Evolutionary conservation across 306 rosid genomes (phyloP).

Genomic region (Lagenaria siceraria): DNA sequence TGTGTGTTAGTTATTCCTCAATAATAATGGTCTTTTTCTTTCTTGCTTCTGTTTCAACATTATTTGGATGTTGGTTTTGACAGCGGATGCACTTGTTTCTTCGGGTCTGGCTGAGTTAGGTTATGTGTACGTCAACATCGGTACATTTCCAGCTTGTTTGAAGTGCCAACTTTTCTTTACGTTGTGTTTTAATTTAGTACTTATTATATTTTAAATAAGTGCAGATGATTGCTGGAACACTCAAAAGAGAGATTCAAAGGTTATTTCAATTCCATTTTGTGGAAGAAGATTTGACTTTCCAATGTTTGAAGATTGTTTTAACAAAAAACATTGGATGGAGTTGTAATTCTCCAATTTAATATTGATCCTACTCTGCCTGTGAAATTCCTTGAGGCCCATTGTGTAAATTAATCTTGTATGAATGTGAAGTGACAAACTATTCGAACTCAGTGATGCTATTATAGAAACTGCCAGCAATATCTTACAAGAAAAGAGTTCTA

Average conservation of each 20-base stretch:
- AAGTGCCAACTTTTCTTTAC: constrained; percentile 4
- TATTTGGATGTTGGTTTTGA: constrained; percentile 11
- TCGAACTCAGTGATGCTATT: not conserved
- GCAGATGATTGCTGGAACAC: constrained; percentile 97
- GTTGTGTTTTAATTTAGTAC: constrained; percentile 4
- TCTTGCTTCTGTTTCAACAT: not conserved
- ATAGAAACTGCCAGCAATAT: not conserved
- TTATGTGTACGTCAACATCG: constrained; percentile 71
- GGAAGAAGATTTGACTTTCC: not conserved
- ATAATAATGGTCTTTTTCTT: not conserved
- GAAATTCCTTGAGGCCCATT: not conserved
- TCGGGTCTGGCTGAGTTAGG: constrained; percentile 88
- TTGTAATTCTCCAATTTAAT: not conserved
- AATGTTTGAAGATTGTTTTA: not conserved
- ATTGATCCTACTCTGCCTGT: not conserved
- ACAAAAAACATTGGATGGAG: not conserved
- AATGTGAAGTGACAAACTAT: not conserved
- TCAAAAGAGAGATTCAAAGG: constrained; percentile 40
- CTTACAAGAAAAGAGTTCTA: not conserved
- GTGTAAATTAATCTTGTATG: not conserved
- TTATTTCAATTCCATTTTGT: constrained; percentile 17
- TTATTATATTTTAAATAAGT: constrained; percentile 11
- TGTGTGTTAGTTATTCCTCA: not conserved
- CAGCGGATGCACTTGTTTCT: constrained; percentile 90
- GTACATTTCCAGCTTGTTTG: constrained; percentile 25